Evolutionary conservation across 2,329 filamentous ascomycete genomes (phyloP), one percentile per base, ranked within the genome.

Genomic region (Falciphora oryzae): DNA sequence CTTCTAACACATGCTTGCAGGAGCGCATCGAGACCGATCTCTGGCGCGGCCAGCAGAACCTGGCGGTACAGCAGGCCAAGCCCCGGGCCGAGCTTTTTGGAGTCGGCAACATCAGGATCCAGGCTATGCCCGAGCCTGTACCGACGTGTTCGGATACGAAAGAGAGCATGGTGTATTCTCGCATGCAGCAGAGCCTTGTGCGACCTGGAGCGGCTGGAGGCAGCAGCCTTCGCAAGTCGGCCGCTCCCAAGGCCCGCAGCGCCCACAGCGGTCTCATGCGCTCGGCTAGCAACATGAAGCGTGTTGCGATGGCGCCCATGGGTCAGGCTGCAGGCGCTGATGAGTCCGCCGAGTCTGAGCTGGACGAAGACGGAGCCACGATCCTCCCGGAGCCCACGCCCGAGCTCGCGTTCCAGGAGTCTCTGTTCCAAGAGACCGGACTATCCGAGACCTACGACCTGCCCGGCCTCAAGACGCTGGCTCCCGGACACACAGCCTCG

Each of bases 361-460:
- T 16, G 53, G 22, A n/a, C 13, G 66, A 66, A 38, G 69, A 72
- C 58, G 68, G 59, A 18, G 67, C 63, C 2, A 71, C 69, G 32
- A 68, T 71, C 18, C 64, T 68, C 38, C 63, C 59, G 11, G 70
- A 71, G 29, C 61, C 68, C 4, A 62, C 69, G 18, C 73, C 61
- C 73, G 1, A 72, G 73, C 57, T 72, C 82, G 8, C 73, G 18
- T 83, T 83, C 69, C 76, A 83, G 67, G 82, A 87, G 65, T 83
- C 83, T 0, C 73, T 78, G 6, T 80, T 85, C 67, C 84, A 86
- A 66, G 85, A 88, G 68, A 81, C 80, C 0, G 86, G 85, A 6
- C 75, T 88, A 63, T 87, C 85, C 0, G 82, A 83, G 0, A 85
- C 81, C 2, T 89, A 88, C 71, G 85, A 88, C 65, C 77, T 89